phyloP scores from a whole-genome alignment of 495 filamentous ascomycete species.

The Daldinia decipiens region DNA sequence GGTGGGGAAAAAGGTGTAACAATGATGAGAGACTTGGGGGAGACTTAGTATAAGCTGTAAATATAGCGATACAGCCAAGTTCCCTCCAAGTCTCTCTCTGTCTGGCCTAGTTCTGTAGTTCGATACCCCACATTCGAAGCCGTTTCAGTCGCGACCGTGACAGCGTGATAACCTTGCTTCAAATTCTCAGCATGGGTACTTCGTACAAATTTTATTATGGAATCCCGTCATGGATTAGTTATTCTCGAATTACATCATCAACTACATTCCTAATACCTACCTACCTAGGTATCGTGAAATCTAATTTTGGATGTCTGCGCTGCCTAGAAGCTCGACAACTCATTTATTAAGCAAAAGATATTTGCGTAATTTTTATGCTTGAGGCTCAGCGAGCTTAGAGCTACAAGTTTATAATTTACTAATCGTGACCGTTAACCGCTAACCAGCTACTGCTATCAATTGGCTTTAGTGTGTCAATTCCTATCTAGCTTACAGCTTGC shows the following conservation, averaged over 20 bases:
- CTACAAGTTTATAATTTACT: conserved; percentile 1
- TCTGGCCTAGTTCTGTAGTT: background rate
- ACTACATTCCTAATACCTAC: conserved; percentile 14
- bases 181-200: conserved; percentile 2
- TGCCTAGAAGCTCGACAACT: background rate
- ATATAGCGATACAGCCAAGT: background rate
- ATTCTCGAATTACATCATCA: conserved; percentile 38
- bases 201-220: conserved; percentile 15
- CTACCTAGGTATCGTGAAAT: conserved; percentile 39
- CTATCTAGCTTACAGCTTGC: too few relatives aligned
- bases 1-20: conserved; percentile 29
- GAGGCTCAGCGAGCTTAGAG: conserved; percentile 22
- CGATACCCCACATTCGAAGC: conserved; percentile 26
- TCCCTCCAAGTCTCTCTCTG: conserved; percentile 14
- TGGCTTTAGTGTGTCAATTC: too few relatives aligned
- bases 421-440: too few relatives aligned
- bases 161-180: conserved; percentile 23
- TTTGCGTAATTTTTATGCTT: background rate
- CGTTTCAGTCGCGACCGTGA: conserved; percentile 11
- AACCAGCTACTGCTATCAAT: background rate
- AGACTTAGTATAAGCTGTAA: conserved; percentile 9
- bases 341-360: background rate
- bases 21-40: conserved; percentile 23
- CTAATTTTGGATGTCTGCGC: background rate
- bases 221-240: conserved; percentile 15